Evolutionary conservation across 768 basidiomycete genomes (phyloP).

Genomic region (Termitomyces sp.): DNA sequence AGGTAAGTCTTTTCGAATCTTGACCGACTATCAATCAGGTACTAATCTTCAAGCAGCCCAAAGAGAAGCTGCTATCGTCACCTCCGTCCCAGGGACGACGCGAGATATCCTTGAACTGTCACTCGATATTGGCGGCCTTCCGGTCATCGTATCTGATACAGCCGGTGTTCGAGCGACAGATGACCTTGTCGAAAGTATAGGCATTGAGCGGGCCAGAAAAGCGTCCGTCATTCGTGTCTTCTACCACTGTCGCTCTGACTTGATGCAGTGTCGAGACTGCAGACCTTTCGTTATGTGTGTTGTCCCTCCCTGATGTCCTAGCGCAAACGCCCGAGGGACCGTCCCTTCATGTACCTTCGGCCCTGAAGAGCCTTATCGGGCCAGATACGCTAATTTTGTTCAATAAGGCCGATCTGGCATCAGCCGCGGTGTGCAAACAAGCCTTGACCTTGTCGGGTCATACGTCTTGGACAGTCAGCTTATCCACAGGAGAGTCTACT

Average conservation of each 20-base stretch:
- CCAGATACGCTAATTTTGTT: constrained; percentile 63
- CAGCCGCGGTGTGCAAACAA: constrained; percentile 1
- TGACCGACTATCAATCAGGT: background rate
- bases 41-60: constrained; percentile 45
- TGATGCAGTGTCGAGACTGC: constrained; percentile 53
- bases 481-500: constrained; percentile 55
- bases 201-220: constrained; percentile 66
- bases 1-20: constrained; percentile 36
- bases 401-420: constrained; percentile 70
- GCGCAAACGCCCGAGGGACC: constrained; percentile 8
- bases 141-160: constrained; percentile 78
- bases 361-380: constrained; percentile 44
- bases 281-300: constrained; percentile 75
- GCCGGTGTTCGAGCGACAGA: constrained; percentile 72
- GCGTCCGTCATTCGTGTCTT: constrained; percentile 35
- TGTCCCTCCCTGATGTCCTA: constrained; percentile 56
- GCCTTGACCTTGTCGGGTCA: constrained; percentile 1
- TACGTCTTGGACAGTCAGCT: constrained; percentile 58
- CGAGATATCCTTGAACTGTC: constrained; percentile 83
- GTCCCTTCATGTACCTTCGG: constrained; percentile 33
- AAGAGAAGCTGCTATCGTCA: constrained; percentile 87
- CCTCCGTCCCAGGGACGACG: constrained; percentile 83
- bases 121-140: constrained; percentile 84
- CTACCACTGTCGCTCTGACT: background rate
- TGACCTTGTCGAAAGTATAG: constrained; percentile 76